phyloP scores from a whole-genome alignment of 176 grass and related monocot species.

The Carex myosuroides region DNA sequence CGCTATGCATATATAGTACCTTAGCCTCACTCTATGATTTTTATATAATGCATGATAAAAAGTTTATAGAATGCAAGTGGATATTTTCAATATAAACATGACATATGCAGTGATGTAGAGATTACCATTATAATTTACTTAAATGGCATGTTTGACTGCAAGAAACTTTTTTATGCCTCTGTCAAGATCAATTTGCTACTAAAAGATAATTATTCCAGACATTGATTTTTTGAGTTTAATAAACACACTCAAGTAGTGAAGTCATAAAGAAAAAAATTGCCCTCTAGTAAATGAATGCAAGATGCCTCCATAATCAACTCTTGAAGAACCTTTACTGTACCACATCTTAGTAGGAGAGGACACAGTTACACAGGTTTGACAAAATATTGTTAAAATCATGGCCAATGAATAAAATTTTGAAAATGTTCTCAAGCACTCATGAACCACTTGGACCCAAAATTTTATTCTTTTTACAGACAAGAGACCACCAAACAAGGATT shows the following conservation, averaged over 20 bases:
- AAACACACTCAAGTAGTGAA: background rate
- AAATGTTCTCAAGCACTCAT: background rate
- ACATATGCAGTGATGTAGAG: background rate
- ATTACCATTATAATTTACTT: background rate
- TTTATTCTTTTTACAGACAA: background rate
- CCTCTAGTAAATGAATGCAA: background rate
- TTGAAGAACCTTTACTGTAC: background rate
- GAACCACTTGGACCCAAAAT: background rate
- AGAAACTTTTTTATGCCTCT: background rate
- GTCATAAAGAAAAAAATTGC: background rate
- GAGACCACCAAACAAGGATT: background rate
- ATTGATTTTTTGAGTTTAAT: background rate
- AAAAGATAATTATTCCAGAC: background rate
- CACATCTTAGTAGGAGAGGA: background rate
- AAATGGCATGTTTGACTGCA: background rate
- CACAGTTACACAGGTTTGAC: background rate
- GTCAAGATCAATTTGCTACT: background rate
- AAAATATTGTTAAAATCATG: background rate
- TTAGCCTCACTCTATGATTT: too few species aligned
- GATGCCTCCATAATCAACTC: background rate
- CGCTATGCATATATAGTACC: too few species aligned
- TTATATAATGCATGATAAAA: too few species aligned
- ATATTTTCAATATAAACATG: background rate
- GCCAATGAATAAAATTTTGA: conserved; percentile 5
- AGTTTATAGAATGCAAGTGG: background rate